These are phyloP conservation scores for Amniculicola lignicola DNA, from an alignment of 495 filamentous ascomycete genomes.

Conservation along the genomic window DNA sequence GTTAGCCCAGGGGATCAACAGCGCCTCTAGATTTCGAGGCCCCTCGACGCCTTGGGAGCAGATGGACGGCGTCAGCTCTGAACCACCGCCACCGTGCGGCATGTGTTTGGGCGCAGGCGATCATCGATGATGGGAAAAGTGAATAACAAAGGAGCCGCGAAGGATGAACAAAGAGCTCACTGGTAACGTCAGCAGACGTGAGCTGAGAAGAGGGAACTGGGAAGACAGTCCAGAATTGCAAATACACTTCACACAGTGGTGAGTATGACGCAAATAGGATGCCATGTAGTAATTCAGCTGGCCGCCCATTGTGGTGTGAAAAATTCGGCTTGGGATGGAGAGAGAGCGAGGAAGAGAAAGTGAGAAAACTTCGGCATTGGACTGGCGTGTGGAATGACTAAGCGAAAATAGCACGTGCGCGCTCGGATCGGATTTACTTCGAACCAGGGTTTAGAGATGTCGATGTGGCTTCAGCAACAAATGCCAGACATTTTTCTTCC, in stretches of 20 bases:
- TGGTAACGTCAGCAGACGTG: constrained; percentile 24
- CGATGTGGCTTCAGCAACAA: constrained; percentile 19
- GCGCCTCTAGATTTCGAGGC: constrained; percentile 2
- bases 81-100: constrained; percentile 7
- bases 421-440: no score
- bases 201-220: constrained; percentile 14
- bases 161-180: constrained; percentile 9
- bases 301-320: no score
- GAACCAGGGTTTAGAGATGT: not conserved
- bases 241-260: not conserved
- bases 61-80: not conserved
- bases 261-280: constrained; percentile 1
- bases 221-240: not conserved
- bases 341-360: no score
- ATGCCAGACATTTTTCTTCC: constrained; percentile 5
- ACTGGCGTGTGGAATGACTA: no score
- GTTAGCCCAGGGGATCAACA: constrained; percentile 10
- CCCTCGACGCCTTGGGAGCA: constrained; percentile 10
- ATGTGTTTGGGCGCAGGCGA: not conserved
- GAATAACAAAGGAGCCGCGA: not conserved
- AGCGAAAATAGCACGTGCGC: no score
- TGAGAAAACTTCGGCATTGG: not conserved
- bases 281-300: no score
- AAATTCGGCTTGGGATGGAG: no score
- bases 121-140: not conserved